Percentiles rank a stretch among this genome's conserved stretches.
These are phyloP conservation scores for Lachancea thermotolerans DNA, from an alignment of 805 yeast species.

Conservation along the genomic window DNA sequence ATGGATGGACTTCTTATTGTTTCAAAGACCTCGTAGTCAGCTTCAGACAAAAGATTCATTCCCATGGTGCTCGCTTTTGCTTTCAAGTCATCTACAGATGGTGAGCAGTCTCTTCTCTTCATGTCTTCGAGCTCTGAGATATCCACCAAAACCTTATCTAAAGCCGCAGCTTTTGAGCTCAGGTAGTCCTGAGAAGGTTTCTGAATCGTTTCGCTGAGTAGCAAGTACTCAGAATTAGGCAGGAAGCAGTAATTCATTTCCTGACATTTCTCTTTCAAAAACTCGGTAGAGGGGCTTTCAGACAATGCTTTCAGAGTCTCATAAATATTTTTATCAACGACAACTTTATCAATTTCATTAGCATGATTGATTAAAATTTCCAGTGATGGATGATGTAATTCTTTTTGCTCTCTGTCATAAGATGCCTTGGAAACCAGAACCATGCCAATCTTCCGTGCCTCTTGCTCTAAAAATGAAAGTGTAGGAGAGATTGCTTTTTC, in stretches of 20 bases:
- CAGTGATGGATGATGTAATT: background rate
- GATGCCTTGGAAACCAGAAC: background rate
- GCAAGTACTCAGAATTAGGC: no score
- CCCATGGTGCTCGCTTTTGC: conserved; percentile 25
- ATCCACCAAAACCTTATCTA: conserved; percentile 1
- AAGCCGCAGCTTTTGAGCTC: background rate
- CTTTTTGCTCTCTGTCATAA: background rate
- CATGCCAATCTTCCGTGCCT: conserved; percentile 8
- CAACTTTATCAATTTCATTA: no score
- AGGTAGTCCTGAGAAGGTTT: no score
- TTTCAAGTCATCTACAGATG: conserved; percentile 30
- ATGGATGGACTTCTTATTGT: background rate
- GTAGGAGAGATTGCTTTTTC: conserved; percentile 7
- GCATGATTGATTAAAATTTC: no score
- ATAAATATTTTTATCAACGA: no score
- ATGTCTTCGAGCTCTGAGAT: conserved; percentile 6
- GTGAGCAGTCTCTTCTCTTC: conserved; percentile 15
- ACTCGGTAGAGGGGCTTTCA: no score
- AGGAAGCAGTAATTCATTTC: no score
- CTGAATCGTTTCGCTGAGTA: no score
- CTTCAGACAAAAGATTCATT: background rate
- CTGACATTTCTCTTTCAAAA: no score
- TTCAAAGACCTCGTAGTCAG: background rate
- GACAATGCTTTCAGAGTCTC: no score
- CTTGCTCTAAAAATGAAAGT: conserved; percentile 8